Percentiles rank a stretch among this genome's conserved stretches.
These are phyloP conservation scores for Sporothrix pseudoabietina DNA, from an alignment of 2,329 filamentous ascomycete genomes.

Conservation along the genomic window DNA sequence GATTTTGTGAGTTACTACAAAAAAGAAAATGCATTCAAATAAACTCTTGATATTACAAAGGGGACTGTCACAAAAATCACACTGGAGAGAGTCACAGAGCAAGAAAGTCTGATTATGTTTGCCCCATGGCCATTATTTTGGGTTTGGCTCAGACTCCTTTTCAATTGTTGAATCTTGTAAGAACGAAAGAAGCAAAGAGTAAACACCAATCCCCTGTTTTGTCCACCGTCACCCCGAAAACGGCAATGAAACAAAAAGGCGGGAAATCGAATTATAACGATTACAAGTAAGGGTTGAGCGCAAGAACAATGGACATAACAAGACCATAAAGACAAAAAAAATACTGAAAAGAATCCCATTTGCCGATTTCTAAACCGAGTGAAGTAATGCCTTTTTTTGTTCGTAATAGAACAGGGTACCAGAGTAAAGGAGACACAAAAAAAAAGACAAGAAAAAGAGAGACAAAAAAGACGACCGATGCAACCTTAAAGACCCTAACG, in stretches of 20 bases:
- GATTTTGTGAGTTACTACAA: not conserved
- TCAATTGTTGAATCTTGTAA: too few relatives aligned
- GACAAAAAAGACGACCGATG: not conserved
- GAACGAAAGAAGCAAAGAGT: not conserved
- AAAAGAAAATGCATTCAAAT: not conserved
- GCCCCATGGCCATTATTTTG: too few relatives aligned
- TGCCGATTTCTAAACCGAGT: conserved; percentile 24
- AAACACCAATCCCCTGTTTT: not conserved
- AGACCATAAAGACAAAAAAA: not conserved
- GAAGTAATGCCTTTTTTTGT: not conserved
- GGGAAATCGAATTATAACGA: not conserved
- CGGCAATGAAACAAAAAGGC: not conserved
- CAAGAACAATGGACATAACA: not conserved
- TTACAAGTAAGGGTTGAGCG: not conserved
- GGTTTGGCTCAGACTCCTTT: too few relatives aligned
- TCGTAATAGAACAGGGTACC: conserved; percentile 17
- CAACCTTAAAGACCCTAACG: not conserved
- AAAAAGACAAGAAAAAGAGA: not conserved
- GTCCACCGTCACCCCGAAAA: not conserved
- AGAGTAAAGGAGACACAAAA: not conserved
- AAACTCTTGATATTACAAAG: not conserved
- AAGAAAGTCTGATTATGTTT: too few relatives aligned
- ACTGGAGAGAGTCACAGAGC: too few relatives aligned
- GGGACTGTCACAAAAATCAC: too few relatives aligned
- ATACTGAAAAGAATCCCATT: not conserved